Evolutionary conservation across 805 yeast genomes (phyloP).

Genomic region (Candida ponderosae): DNA sequence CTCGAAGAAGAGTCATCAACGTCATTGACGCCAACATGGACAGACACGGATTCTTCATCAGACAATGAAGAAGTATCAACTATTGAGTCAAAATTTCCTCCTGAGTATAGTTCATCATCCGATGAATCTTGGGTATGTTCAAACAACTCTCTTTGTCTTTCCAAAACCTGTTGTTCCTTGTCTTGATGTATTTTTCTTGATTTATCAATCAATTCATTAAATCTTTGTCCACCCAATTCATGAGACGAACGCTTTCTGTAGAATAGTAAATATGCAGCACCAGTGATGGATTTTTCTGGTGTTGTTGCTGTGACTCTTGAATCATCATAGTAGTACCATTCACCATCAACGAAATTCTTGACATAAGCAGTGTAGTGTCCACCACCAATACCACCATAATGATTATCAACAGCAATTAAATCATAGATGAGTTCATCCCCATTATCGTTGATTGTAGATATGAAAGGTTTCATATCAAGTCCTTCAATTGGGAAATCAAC

Average conservation of each 20-base stretch:
- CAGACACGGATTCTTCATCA: constrained; percentile 6
- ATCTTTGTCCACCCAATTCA: constrained; percentile 40
- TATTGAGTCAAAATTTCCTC: not conserved
- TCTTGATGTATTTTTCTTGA: constrained; percentile 30
- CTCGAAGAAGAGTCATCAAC: constrained; percentile 11
- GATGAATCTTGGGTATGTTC: constrained; percentile 16
- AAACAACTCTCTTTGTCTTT: constrained; percentile 19
- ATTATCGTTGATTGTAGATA: constrained; percentile 27
- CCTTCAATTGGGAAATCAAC: constrained; percentile 86
- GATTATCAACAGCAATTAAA: constrained; percentile 88
- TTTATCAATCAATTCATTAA: constrained; percentile 31
- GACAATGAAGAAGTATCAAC: constrained; percentile 15
- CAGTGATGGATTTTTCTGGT: constrained; percentile 54
- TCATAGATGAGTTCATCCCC: constrained; percentile 53
- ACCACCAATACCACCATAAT: constrained; percentile 93
- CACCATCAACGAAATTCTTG: constrained; percentile 63
- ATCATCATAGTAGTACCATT: constrained; percentile 91
- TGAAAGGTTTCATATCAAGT: constrained; percentile 60
- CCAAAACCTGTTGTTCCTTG: constrained; percentile 13
- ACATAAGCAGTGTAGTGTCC: constrained; percentile 95
- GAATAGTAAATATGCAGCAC: constrained; percentile 83
- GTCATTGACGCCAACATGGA: constrained; percentile 17
- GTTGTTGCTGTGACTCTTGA: constrained; percentile 57
- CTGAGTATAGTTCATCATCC: constrained; percentile 7
- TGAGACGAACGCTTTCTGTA: constrained; percentile 47